Evolutionary conservation across 2,329 filamentous ascomycete genomes (phyloP), one percentile per base, ranked within the genome.

Genomic region (Helotiales sp.): DNA sequence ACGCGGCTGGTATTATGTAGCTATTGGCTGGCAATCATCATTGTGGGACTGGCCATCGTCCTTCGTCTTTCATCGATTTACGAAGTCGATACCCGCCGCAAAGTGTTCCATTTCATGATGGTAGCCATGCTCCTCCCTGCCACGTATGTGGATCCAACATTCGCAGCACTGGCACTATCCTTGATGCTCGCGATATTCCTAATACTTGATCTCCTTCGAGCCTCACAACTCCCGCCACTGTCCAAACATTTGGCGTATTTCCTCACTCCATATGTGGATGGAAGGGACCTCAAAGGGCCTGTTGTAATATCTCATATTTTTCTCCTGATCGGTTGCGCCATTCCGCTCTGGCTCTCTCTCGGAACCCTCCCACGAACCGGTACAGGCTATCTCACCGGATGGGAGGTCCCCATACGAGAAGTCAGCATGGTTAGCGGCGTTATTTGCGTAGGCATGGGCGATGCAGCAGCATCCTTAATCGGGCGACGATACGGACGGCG

Each of bases 51-150:
- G 40, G 80, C 88, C 10, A 83, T 92, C 3, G 92, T 97, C 7
- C 87, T 96, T 61, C 87, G 85, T 49, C 85, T 97, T 43, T 92
- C 91, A 47, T 83, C 88, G 2, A 83, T 92, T 59, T 94, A 92
- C 72, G 94, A 97, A 79, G 95, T 99, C 55, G 96, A 99, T 80
- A 99, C 96, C 1, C 88, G 96, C 59, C 89, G 96, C 60, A 99
- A 99, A 79, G 92, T 98, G 26, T 99, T 99, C 78, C 96, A 99
- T 79, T 96, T 96, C 73, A 97, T 95, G 86, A 98, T 98, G 91
- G 95, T 98, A 7, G 89, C 89, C 64, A 97, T 99, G 93, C 90
- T 99, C 64, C 84, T 98, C 1, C 94, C 96, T 0, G 89, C 92
- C 1, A 92, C 91, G 1, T 97, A 89, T 77, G 82, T 98, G 70